Base-by-base conservation (phyloP, 345 rosid species). In the Murraya koenigii region DNA sequence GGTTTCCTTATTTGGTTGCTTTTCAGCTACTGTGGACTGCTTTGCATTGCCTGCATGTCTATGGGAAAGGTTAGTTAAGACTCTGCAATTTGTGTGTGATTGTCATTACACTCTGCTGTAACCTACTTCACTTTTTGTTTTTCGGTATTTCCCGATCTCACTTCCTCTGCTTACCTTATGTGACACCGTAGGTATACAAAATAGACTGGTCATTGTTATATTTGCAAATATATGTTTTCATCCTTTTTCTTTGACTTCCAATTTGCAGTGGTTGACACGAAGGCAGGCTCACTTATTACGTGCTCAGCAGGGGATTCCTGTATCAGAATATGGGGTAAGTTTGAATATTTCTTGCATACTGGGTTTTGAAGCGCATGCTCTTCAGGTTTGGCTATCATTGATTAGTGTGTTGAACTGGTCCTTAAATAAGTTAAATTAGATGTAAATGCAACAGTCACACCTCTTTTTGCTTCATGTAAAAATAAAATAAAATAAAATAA, bases 1-100 rank as follows among this genome's bases (percentile, higher is more conserved):
- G 98, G 98, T 71, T 97, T 97, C 80, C 88, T 97, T 33, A 97
- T 97, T 75, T 97, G 99, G 99, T 86, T 97, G 83, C 83, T 92
- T 80, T 93, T 93, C 84, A 97, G 99, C 84, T 97, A 94, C 87
- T 93, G 95, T 84, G 97, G 93, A 78, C 98, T 97, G 66, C 75
- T 94, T 76, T 90, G 93, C 85, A 81, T 97, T 69, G 93, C 97
- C 71, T 88, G 91, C 88, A 89, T 90, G 89, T 97, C 92, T 38
- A 19, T 89, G 64, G 86, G 95, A 82, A 94, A 93, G 97, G 99
- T 90, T 66, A 67, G 82, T 65, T 55, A 28, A 58, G 70, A 58
- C 56, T 41, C 69, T 79, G 28, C 17, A 23, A 25, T 44, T 23
- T 41, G 25, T 41, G 30, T 62, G 25, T 19, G 6, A 30, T 65